Conservation (phyloP, 2,329 filamentous ascomycete genomes). For the Simplicillium sp. region DNA sequence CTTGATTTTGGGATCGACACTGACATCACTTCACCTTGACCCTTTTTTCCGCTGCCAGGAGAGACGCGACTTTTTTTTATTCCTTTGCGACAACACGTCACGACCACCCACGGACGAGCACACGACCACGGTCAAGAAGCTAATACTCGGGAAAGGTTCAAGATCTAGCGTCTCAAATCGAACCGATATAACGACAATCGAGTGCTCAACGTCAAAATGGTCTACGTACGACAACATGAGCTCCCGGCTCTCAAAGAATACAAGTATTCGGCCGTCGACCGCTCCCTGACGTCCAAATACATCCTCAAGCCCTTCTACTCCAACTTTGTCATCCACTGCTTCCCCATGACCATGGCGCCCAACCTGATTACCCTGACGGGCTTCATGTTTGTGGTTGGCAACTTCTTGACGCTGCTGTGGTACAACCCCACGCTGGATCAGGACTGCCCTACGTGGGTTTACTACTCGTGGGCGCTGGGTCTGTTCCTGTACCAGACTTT, state of each 20-base stretch:
- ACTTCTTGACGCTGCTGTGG: constrained; percentile 87
- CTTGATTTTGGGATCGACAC: no score
- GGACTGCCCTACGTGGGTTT: constrained; percentile 92
- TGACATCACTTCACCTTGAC: no score
- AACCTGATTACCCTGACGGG: constrained; percentile 83
- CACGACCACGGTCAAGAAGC: no score
- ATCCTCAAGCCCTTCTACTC: constrained; percentile 97
- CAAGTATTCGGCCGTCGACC: constrained; percentile 90
- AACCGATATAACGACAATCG: no score
- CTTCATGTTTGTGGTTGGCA: constrained; percentile 81
- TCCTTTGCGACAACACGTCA: no score
- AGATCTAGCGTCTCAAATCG: no score
- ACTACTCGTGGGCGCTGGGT: constrained; percentile 81
- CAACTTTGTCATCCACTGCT: constrained; percentile 85
- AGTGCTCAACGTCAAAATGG: constrained; percentile 49
- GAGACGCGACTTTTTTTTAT: no score
- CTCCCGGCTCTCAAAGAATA: constrained; percentile 85
- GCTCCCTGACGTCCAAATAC: constrained; percentile 82
- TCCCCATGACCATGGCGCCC: constrained; percentile 90
- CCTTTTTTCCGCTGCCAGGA: no score
- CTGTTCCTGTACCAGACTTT: constrained; percentile 97
- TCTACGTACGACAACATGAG: constrained; percentile 88
- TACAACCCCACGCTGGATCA: constrained; percentile 91
- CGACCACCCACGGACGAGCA: not conserved
- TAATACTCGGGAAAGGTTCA: no score